Percentiles rank a stretch among this genome's conserved stretches.
phyloP scores from a whole-genome alignment of 2,329 filamentous ascomycete genomes.

The Colletotrichum sp. region DNA sequence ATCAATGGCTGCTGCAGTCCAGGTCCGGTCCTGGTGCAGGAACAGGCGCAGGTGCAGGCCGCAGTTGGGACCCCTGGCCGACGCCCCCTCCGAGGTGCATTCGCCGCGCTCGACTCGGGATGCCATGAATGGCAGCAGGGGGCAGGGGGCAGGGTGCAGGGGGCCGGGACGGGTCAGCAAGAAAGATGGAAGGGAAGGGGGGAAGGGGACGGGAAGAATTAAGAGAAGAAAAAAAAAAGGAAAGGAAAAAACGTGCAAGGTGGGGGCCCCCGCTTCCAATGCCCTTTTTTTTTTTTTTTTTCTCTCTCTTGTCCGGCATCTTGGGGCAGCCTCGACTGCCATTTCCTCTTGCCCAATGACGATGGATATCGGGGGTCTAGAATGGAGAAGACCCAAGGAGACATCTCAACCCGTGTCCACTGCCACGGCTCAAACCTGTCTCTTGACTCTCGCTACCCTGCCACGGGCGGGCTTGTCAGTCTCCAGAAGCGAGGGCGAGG shows the following conservation, averaged over 20 bases:
- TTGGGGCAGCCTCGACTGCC: neutral
- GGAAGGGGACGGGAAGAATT: neutral
- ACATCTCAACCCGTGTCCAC: neutral
- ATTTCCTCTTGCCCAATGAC: conserved; percentile 5
- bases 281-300: neutral
- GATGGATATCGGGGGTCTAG: neutral
- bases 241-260: neutral
- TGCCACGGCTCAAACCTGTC: neutral
- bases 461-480: neutral
- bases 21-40: neutral
- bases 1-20: neutral
- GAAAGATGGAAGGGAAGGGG: neutral
- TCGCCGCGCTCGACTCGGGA: neutral
- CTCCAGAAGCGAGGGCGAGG: neutral
- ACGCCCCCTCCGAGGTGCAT: neutral
- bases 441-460: neutral
- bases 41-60: neutral
- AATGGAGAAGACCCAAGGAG: neutral
- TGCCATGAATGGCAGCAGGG: neutral
- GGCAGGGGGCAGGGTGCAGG: neutral
- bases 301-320: neutral
- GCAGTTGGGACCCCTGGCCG: neutral
- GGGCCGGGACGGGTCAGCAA: neutral
- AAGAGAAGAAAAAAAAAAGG: neutral
- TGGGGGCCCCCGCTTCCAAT: neutral